phyloP scores from a whole-genome alignment of 108 stramenopile species.

The Cyclostephanos tholiformis region DNA sequence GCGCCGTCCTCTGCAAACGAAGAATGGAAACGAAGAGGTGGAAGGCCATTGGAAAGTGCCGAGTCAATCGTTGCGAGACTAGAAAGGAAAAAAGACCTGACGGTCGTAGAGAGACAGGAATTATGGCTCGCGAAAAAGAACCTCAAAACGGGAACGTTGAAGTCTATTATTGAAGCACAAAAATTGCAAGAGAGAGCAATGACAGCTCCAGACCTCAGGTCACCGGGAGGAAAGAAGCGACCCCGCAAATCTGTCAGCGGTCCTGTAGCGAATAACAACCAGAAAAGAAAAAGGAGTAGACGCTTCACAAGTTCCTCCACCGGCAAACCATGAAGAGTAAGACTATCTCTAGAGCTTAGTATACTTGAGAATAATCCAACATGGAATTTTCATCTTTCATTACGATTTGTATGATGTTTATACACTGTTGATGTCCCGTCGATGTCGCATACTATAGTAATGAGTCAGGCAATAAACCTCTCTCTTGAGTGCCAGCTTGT shows the following conservation, averaged over 20 bases:
- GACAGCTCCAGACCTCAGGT: conserved; percentile 38
- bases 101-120: conserved; percentile 34
- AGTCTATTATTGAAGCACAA: background rate
- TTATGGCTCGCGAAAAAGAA: conserved; percentile 45
- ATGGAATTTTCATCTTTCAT: no score
- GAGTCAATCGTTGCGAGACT: conserved; percentile 19
- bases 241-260: background rate
- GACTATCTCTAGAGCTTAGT: no score
- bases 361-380: no score
- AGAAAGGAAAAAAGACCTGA: conserved; percentile 22
- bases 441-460: no score
- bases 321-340: background rate
- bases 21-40: conserved; percentile 21
- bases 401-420: no score
- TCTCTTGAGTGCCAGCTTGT: no score
- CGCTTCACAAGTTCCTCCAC: background rate
- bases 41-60: conserved; percentile 23
- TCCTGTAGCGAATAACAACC: conserved; percentile 11
- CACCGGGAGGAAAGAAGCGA: background rate
- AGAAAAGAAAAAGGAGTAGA: conserved; percentile 2
- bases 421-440: no score
- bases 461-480: no score
- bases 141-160: conserved; percentile 15
- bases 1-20: conserved; percentile 11
- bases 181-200: conserved; percentile 19